Percentiles rank a stretch among this genome's conserved stretches.
Conservation (phyloP, 352 stramenopile genomes). For the Blastocystis sp. region DNA sequence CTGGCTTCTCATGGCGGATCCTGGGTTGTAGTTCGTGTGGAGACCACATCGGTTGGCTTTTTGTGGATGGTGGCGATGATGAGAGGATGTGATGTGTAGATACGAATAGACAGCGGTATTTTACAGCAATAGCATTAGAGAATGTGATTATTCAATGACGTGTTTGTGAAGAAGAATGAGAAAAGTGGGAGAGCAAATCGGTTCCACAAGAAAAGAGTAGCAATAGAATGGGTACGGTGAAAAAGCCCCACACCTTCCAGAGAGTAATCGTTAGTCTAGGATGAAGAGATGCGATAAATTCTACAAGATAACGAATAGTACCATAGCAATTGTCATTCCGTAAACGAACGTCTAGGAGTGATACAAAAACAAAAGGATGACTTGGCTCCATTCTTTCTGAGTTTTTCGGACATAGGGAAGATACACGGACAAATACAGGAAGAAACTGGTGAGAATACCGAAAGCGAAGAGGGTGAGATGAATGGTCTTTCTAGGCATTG, state of each 20-base stretch:
- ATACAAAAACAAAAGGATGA: not conserved
- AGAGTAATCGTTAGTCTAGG: not conserved
- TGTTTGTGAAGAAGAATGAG: not conserved
- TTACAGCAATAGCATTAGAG: not conserved
- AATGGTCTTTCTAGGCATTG: not conserved
- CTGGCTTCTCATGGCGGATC: not conserved
- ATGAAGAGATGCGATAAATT: not conserved
- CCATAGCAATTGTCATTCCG: constrained; percentile 2
- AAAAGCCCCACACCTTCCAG: not conserved
- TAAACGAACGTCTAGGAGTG: constrained; percentile 8
- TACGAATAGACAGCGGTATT: not conserved
- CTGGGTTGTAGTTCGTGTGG: not conserved
- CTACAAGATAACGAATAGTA: constrained; percentile 8
- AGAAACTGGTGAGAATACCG: not conserved
- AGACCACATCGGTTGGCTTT: not conserved
- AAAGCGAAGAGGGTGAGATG: not conserved
- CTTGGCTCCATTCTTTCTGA: not conserved
- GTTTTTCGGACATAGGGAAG: not conserved
- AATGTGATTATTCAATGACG: not conserved
- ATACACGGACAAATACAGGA: constrained; percentile 6
- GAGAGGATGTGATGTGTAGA: not conserved
- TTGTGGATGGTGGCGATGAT: not conserved
- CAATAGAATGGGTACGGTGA: not conserved
- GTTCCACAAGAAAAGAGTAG: not conserved
- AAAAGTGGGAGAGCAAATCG: not conserved